Evolutionary conservation across 1,139 yeast genomes (phyloP), one percentile per base, ranked within the genome.

Genomic region (Nakaseomyces sp.): DNA sequence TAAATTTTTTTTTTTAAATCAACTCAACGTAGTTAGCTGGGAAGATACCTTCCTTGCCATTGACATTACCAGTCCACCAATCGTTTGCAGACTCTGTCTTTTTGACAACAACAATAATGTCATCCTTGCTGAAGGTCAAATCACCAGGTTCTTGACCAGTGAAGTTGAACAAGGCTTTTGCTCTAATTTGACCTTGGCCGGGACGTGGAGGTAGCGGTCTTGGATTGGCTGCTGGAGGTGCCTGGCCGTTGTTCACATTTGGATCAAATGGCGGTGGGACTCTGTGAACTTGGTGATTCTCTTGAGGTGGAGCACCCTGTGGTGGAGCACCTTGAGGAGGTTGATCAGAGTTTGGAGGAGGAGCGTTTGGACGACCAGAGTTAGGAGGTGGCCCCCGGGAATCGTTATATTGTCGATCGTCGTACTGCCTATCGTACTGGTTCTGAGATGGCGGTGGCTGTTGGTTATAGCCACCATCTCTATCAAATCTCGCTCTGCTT

Each of bases 51-150:
- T 86, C 84, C 46, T 66, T 67, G 5, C 94, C 93, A 55, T 83
- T 84, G 47, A 79, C 71, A 60, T 83, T 77, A 16, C 98, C 98
- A 0, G 96, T 88, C 98, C 98, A 91, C 98, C 98, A 91, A 62
- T 91, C 98, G 62, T 91, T 95, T 42, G 79, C 77, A 10, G 95
- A 82, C 13, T 83, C 88, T 12, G 94, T 77, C 63, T 83, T 86
- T 64, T 88, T 86, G 43, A 85, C 69, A 52, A 91, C 83, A 37
- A 86, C 83, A 56, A 91, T 85, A n/a, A 86, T 85, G 64, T 91
- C 98, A 45, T 98, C 98, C 69, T 91, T 91, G 54, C 77, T 81
- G 72, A 91, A 91, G 9, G 95, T 77, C 56, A 91, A 73, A 63
- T 91, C 98, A 2, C 96, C 97, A 33, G 73, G 63, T 67, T 91